A percentile compares a stretch with the other conserved stretches of the same genome.
Conservation (phyloP, 2,329 filamentous ascomycete species). For the Microdochium nivale region DNA sequence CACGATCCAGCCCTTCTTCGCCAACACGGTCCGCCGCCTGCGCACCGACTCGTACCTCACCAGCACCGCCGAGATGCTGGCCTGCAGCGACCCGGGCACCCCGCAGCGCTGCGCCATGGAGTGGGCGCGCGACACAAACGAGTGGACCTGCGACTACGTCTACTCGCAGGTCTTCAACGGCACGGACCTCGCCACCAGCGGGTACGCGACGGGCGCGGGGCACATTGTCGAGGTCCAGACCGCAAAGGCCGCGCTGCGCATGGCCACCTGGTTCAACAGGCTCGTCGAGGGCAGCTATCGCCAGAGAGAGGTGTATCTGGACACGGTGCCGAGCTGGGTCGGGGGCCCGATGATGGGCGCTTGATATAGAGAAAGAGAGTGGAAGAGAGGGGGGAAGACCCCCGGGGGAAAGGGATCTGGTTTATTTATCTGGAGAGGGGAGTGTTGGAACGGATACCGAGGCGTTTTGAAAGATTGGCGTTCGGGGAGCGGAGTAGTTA, state of each 20-base stretch:
- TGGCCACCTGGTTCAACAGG: conserved; percentile 12
- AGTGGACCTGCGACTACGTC: conserved; percentile 12
- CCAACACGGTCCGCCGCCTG: conserved; percentile 7
- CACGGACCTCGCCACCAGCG: conserved; percentile 11
- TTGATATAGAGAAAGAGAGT: not conserved
- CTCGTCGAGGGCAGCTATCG: conserved; percentile 10
- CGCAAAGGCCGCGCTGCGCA: conserved; percentile 10
- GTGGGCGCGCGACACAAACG: conserved; percentile 13
- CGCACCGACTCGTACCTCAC: conserved; percentile 8
- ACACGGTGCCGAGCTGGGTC: conserved; percentile 9
- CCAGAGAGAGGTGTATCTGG: conserved; percentile 8
- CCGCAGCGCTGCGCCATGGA: conserved; percentile 5
- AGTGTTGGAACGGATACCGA: no score
- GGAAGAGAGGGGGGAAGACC: not conserved
- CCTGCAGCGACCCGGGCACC: conserved; percentile 8
- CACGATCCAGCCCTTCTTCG: conserved; percentile 11
- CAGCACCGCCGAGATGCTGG: conserved; percentile 8
- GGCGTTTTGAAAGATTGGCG: no score
- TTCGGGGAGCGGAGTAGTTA: no score
- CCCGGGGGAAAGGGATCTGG: not conserved
- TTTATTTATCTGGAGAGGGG: not conserved
- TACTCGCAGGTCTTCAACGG: conserved; percentile 11
- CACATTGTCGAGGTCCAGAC: conserved; percentile 11
- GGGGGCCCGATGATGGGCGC: not conserved
- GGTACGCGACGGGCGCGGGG: conserved; percentile 10